Percentiles rank a stretch among this genome's conserved stretches.
These are phyloP conservation scores for Termitomyces sp. DNA, from an alignment of 768 basidiomycete genomes.

Conservation along the genomic window DNA sequence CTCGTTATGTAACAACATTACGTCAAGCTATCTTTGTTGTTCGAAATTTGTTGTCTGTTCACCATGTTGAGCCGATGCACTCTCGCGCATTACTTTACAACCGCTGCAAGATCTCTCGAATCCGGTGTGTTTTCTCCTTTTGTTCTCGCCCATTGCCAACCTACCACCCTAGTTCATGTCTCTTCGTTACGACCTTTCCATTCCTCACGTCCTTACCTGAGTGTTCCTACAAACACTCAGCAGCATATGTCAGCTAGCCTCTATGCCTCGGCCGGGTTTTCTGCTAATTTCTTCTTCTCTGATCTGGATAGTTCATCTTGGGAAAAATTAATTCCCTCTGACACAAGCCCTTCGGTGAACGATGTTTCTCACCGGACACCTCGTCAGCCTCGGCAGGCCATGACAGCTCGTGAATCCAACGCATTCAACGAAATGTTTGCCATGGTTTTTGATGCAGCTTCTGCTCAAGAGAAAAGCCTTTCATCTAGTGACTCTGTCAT, in stretches of 20 bases:
- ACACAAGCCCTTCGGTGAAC: slow-evolving; percentile 46
- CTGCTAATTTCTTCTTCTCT: neutral
- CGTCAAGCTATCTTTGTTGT: neutral
- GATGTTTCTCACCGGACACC: slow-evolving; percentile 14
- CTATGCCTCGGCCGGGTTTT: too few relatives aligned
- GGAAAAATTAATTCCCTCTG: slow-evolving; percentile 32
- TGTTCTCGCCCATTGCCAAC: neutral
- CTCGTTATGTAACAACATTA: neutral
- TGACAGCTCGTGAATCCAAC: slow-evolving; percentile 66
- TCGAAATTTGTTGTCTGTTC: neutral
- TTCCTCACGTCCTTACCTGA: neutral
- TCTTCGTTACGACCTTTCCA: slow-evolving; percentile 1
- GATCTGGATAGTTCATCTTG: neutral
- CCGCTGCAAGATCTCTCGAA: slow-evolving; percentile 1
- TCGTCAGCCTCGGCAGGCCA: slow-evolving; percentile 47
- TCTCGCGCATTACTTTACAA: slow-evolving; percentile 9
- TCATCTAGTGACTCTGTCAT: slow-evolving; percentile 16
- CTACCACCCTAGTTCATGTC: neutral
- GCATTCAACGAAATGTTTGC: slow-evolving; percentile 76
- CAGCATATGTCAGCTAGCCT: neutral
- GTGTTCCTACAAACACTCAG: neutral
- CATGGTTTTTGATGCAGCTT: slow-evolving; percentile 60
- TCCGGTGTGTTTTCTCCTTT: slow-evolving; percentile 5
- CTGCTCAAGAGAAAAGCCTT: slow-evolving; percentile 27
- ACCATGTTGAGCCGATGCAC: slow-evolving; percentile 18